Base-by-base conservation (phyloP, 768 basidiomycete genomes). In the Phanerochaete sordida region DNA sequence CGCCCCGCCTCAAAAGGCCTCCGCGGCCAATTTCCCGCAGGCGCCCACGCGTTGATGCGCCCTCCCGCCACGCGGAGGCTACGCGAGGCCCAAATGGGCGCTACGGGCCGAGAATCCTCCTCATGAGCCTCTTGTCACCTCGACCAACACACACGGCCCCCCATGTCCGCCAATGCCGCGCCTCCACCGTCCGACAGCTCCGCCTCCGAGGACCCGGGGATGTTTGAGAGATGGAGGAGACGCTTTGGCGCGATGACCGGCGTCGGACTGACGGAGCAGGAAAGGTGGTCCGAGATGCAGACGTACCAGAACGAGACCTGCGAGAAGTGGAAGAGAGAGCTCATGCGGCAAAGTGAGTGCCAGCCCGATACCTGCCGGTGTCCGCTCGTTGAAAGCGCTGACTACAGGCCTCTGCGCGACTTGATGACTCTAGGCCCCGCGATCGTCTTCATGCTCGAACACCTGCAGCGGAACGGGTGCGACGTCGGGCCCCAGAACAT, bases 401-500 rank as follows among this genome's bases (percentile, higher is more conserved):
- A 61, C 46, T 58, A 28, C 2, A 27, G 33, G 24, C 46, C 45
- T 28, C 39, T 31, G 28, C n/a, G 33, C 15, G n/a, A 19, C 23
- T 50, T 23, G 2, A 27, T 61, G 15, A 45, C 7, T 35, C 8
- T 59, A 97, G 95, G 93, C 69, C 94, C 95, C 12, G 76, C 85
- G 2, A 83, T 98, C 1, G 83, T 87, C 9, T 97, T 98, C 75
- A 93, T 99, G 88, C 79, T 95, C 37, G 88, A 93, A 68, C 95
- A 97, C 67, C 81, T 98, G n/a, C 77, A 83, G 62, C 78, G 88
- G 0, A 84, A 85, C 7, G 89, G 91, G 3, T 89, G 86, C 64
- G 76, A 83, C 5, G 86, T 93, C 23, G 83, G 88, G 3, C 75
- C 85, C 0, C 78, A 83, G 24, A 89, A 94, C 60, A 80, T 98